A percentile compares a stretch with the other conserved stretches of the same genome.
phyloP scores from a whole-genome alignment of 2,329 filamentous ascomycete genomes.

The Dendryphion nanum region DNA sequence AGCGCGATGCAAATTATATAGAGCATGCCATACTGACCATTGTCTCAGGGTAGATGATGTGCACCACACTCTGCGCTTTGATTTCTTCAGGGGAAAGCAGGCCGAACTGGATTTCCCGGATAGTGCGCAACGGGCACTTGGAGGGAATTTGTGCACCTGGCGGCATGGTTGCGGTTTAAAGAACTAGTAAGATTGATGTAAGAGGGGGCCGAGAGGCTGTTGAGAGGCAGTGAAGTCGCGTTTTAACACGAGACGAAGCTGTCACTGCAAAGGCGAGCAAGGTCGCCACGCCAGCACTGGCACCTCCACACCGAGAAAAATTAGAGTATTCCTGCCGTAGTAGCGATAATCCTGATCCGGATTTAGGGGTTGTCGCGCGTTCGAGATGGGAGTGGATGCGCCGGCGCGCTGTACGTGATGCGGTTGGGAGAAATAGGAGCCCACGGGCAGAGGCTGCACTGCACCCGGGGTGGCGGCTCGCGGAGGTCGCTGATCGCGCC shows the following conservation, averaged over 20 bases:
- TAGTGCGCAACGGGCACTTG: conserved; percentile 78
- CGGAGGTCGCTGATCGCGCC: conserved; percentile 28
- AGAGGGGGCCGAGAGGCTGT: conserved; percentile 6
- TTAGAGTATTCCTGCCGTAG: background rate
- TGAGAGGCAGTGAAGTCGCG: too few species aligned
- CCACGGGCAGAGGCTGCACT: conserved; percentile 28
- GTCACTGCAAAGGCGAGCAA: conserved; percentile 17
- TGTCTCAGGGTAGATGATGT: conserved; percentile 97
- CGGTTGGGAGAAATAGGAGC: conserved; percentile 21
- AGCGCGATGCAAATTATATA: too few species aligned
- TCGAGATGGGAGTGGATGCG: conserved; percentile 21
- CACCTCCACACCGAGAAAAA: conserved; percentile 19
- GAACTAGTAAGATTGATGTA: conserved; percentile 7
- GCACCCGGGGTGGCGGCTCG: conserved; percentile 10
- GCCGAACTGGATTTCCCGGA: conserved; percentile 99
- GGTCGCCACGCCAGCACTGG: conserved; percentile 26
- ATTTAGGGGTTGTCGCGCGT: conserved; percentile 7
- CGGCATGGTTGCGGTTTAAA: conserved; percentile 58
- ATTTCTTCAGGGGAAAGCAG: conserved; percentile 97
- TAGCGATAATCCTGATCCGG: conserved; percentile 2
- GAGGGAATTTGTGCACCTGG: conserved; percentile 79
- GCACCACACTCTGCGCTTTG: conserved; percentile 96
- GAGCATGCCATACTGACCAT: too few species aligned
- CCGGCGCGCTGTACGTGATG: conserved; percentile 33
- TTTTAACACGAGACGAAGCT: conserved; percentile 5